Conservation (phyloP, 176 grass and related monocot genomes). For the Bonia amplexicaulis region DNA sequence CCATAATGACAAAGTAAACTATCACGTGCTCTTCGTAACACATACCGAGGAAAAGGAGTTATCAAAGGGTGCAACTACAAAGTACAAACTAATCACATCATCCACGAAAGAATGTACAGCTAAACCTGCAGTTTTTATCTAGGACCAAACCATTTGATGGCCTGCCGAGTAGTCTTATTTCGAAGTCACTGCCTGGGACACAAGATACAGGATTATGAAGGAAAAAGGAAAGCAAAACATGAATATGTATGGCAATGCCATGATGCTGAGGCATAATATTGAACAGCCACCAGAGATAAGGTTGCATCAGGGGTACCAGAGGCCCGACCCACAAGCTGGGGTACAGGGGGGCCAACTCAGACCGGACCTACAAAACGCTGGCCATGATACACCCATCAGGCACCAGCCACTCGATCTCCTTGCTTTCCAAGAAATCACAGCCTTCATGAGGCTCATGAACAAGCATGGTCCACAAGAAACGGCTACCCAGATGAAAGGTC, state of each 20-base stretch:
- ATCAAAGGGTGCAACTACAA: constrained; percentile 17
- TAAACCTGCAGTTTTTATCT: constrained; percentile 12
- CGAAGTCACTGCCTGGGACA: constrained; percentile 8
- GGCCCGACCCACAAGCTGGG: constrained; percentile 25
- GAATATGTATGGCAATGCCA: constrained; percentile 10
- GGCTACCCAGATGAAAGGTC: constrained; percentile 27
- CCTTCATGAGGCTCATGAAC: constrained; percentile 36
- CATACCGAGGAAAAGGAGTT: constrained; percentile 31
- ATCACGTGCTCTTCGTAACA: constrained; percentile 14
- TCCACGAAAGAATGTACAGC: constrained; percentile 11
- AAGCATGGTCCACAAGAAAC: constrained; percentile 41
- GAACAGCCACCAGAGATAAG: constrained; percentile 12
- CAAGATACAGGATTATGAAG: constrained; percentile 18
- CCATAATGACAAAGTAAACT: constrained; percentile 48
- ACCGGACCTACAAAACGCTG: constrained; percentile 38
- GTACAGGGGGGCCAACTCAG: constrained; percentile 24
- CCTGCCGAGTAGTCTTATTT: constrained; percentile 3
- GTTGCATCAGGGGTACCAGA: not conserved
- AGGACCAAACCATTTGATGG: constrained; percentile 19
- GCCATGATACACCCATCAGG: constrained; percentile 47
- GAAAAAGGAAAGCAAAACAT: not conserved
- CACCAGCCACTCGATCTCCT: constrained; percentile 33
- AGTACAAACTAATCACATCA: constrained; percentile 42
- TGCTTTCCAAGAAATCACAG: constrained; percentile 46
- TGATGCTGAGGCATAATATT: constrained; percentile 27